These are phyloP conservation scores for Nicotiana attenuata DNA, from an alignment of 257 asterid genomes.

Conservation along the genomic window DNA sequence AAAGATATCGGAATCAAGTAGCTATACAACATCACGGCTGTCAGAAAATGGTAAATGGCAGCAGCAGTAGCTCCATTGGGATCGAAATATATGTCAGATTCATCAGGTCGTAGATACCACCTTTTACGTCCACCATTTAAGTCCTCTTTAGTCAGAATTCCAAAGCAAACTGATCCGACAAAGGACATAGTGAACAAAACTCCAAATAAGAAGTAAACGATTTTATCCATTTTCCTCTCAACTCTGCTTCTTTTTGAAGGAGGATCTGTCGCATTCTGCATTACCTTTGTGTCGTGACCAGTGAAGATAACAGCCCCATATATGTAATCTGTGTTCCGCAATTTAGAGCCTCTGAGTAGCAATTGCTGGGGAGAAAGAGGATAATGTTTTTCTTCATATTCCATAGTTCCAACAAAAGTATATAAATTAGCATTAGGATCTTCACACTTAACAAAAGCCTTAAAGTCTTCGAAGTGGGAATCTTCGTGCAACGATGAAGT, in stretches of 20 bases:
- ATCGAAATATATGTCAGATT: slow-evolving; percentile 54
- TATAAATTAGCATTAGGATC: slow-evolving; percentile 92
- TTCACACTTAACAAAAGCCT: slow-evolving; percentile 67
- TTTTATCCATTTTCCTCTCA: slow-evolving; percentile 85
- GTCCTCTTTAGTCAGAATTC: slow-evolving; percentile 57
- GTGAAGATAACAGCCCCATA: slow-evolving; percentile 86
- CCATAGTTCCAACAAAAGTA: slow-evolving; percentile 78
- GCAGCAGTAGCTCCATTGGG: slow-evolving; percentile 66
- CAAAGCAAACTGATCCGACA: slow-evolving; percentile 74
- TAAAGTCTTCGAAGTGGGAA: slow-evolving; percentile 38
- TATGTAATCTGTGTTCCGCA: slow-evolving; percentile 65
- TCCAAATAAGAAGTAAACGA: slow-evolving; percentile 67
- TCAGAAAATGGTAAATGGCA: slow-evolving; percentile 64
- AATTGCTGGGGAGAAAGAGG: slow-evolving; percentile 86
- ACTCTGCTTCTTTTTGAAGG: slow-evolving; percentile 89
- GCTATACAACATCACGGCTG: slow-evolving; percentile 74
- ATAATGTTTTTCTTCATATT: slow-evolving; percentile 40
- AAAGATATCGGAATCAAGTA: slow-evolving; percentile 80
- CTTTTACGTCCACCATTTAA: slow-evolving; percentile 46
- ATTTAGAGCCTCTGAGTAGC: slow-evolving; percentile 80
- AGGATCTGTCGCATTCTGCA: slow-evolving; percentile 80
- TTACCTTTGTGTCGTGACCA: slow-evolving; percentile 88
- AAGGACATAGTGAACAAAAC: slow-evolving; percentile 53
- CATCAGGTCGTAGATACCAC: slow-evolving; percentile 69
- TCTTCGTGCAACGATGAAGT: slow-evolving; percentile 56